Conservation (phyloP, 345 rosid genomes). For the Aquilaria yunnanensis region DNA sequence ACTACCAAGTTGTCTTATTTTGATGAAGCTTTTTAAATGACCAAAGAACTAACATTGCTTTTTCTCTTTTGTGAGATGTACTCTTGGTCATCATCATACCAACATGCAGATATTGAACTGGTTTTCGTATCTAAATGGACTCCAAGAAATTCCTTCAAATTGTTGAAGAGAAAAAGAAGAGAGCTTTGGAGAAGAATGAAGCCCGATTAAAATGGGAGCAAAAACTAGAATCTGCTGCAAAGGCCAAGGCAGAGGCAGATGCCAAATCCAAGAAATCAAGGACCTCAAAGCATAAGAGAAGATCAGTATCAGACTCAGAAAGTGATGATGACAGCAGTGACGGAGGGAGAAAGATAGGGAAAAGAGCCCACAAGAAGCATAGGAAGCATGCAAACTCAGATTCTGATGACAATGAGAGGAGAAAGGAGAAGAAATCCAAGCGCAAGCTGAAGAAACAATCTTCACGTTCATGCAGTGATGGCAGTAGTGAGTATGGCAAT, state of each 20-base stretch:
- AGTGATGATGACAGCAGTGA: slow-evolving; percentile 37
- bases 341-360: slow-evolving; percentile 45
- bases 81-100: slow-evolving; percentile 72
- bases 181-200: slow-evolving; percentile 70
- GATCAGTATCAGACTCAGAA: slow-evolving; percentile 36
- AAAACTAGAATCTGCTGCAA: slow-evolving; percentile 88
- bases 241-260: slow-evolving; percentile 63
- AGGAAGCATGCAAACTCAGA: slow-evolving; percentile 40
- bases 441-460: slow-evolving; percentile 40
- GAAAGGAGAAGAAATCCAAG: slow-evolving; percentile 50
- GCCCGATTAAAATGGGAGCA: slow-evolving; percentile 96
- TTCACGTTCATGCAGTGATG: slow-evolving; percentile 27
- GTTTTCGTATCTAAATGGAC: slow-evolving; percentile 65
- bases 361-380: slow-evolving; percentile 47
- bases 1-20: not conserved
- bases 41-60: slow-evolving; percentile 77
- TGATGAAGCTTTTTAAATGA: slow-evolving; percentile 11
- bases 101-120: slow-evolving; percentile 82
- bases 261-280: slow-evolving; percentile 53
- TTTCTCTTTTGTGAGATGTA: slow-evolving; percentile 97
- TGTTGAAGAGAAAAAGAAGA: slow-evolving; percentile 93
- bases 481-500: slow-evolving; percentile 36
- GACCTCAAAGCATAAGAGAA: slow-evolving; percentile 46
- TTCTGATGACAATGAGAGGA: slow-evolving; percentile 46
- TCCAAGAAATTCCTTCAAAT: slow-evolving; percentile 90